These are phyloP conservation scores for Solanum sejunctum DNA, from an alignment of 257 asterid genomes.

Conservation along the genomic window DNA sequence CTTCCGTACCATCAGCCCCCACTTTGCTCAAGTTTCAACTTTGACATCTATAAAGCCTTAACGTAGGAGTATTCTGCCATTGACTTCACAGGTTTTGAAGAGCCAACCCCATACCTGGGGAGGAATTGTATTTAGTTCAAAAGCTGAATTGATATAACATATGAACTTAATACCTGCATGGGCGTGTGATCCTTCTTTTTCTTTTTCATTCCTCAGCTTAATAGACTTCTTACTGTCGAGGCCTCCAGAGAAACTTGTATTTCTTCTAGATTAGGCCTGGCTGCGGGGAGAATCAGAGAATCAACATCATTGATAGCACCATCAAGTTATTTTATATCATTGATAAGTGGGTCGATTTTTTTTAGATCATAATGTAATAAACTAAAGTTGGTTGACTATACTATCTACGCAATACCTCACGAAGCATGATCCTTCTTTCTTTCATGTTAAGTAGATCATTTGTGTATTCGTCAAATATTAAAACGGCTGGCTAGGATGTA, in stretches of 20 bases:
- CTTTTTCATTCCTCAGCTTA: slow-evolving; percentile 30
- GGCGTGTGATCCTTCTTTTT: slow-evolving; percentile 49
- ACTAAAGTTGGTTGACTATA: neutral
- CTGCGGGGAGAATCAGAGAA: slow-evolving; percentile 37
- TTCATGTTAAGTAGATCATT: slow-evolving; percentile 55
- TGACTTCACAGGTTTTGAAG: slow-evolving; percentile 62
- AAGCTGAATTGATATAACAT: neutral
- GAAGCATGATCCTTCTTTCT: slow-evolving; percentile 77
- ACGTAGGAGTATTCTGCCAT: slow-evolving; percentile 50
- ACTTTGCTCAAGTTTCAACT: slow-evolving; percentile 5
- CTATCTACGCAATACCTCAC: slow-evolving; percentile 42
- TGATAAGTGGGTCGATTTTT: neutral
- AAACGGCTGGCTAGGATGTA: slow-evolving; percentile 50
- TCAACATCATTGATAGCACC: slow-evolving; percentile 14
- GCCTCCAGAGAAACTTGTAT: slow-evolving; percentile 16
- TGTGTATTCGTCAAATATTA: slow-evolving; percentile 71
- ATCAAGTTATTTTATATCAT: neutral
- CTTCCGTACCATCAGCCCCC: too few relatives aligned
- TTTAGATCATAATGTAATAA: neutral
- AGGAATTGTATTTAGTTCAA: neutral
- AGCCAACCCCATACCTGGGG: slow-evolving; percentile 85
- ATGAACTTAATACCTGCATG: slow-evolving; percentile 37
- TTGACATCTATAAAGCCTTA: slow-evolving; percentile 56
- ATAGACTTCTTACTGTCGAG: slow-evolving; percentile 25
- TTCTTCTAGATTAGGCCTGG: slow-evolving; percentile 76